A percentile compares a stretch with the other conserved stretches of the same genome.
Conservation (phyloP, 208 protist genomes). For the Novymonas esmeraldas region DNA sequence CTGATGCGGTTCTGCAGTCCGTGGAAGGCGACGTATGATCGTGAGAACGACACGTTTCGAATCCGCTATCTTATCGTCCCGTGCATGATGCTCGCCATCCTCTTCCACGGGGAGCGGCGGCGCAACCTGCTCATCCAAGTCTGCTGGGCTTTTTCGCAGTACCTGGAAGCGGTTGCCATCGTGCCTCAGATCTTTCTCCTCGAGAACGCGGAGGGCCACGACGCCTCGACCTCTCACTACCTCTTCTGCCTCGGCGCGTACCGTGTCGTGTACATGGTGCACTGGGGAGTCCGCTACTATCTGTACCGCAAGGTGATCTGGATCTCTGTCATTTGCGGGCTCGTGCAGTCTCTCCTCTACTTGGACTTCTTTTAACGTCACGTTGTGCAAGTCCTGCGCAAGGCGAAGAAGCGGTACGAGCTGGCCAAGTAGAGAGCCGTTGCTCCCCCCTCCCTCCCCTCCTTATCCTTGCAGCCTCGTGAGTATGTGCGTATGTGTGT, state of each 20-base stretch:
- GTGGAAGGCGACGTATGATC: constrained; percentile 93
- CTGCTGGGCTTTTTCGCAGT: constrained; percentile 96
- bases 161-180: constrained; percentile 96
- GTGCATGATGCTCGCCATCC: constrained; percentile 66
- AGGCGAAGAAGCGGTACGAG: constrained; percentile 80
- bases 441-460: too few species aligned
- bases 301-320: constrained; percentile 64
- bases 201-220: constrained; percentile 93
- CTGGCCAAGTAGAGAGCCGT: constrained; percentile 49
- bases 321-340: constrained; percentile 75
- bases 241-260: constrained; percentile 94
- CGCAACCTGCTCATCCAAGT: constrained; percentile 72
- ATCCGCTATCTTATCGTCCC: constrained; percentile 90
- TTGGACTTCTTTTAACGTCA: constrained; percentile 98
- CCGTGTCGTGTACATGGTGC: constrained; percentile 94
- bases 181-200: constrained; percentile 96
- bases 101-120: constrained; percentile 59
- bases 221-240: constrained; percentile 96
- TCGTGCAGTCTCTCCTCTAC: constrained; percentile 95
- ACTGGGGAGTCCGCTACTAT: constrained; percentile 94
- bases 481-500: too few species aligned
- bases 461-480: too few species aligned
- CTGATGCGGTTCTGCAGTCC: constrained; percentile 91
- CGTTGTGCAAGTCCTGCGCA: constrained; percentile 83
- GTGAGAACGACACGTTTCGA: constrained; percentile 90